A percentile compares a stretch with the other conserved stretches of the same genome.
Conservation (phyloP, 495 filamentous ascomycete genomes). For the Jackrogersella multiformis region DNA sequence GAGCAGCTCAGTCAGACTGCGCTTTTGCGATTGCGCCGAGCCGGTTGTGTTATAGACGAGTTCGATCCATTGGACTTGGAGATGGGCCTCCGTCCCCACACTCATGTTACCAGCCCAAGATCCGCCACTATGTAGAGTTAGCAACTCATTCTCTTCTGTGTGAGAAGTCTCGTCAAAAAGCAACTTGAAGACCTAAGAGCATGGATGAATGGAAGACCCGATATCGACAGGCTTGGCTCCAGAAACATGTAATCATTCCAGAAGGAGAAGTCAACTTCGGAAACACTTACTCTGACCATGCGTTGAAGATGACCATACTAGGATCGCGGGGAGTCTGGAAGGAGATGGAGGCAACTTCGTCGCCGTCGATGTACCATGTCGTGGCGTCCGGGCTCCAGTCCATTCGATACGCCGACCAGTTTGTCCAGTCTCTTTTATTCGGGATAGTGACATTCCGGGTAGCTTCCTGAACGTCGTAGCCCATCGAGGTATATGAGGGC, state of each 20-base stretch:
- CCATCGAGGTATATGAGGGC: constrained; percentile 59
- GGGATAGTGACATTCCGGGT: constrained; percentile 60
- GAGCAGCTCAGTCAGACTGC: constrained; percentile 1
- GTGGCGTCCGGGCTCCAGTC: constrained; percentile 72
- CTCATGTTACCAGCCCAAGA: constrained; percentile 78
- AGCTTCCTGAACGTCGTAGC: constrained; percentile 57
- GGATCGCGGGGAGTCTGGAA: constrained; percentile 70
- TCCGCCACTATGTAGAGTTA: constrained; percentile 58
- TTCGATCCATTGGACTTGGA: constrained; percentile 81
- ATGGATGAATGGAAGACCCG: too few relatives aligned
- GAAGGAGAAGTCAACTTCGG: not conserved
- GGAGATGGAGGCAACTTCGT: constrained; percentile 64
- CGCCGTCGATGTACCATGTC: constrained; percentile 74
- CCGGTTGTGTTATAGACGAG: constrained; percentile 70
- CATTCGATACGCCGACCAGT: constrained; percentile 75
- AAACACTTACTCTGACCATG: constrained; percentile 70
- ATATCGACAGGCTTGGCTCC: not conserved
- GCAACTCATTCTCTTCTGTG: not conserved
- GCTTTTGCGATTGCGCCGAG: not conserved
- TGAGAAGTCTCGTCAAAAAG: not conserved
- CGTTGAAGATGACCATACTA: constrained; percentile 71
- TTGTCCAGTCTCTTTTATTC: constrained; percentile 62
- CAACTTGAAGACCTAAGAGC: too few relatives aligned
- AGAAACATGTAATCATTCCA: not conserved
- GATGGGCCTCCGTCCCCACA: constrained; percentile 63